Base-by-base conservation (phyloP, 1,284 basidiomycete genomes). In the Ustilago xerochloae region DNA sequence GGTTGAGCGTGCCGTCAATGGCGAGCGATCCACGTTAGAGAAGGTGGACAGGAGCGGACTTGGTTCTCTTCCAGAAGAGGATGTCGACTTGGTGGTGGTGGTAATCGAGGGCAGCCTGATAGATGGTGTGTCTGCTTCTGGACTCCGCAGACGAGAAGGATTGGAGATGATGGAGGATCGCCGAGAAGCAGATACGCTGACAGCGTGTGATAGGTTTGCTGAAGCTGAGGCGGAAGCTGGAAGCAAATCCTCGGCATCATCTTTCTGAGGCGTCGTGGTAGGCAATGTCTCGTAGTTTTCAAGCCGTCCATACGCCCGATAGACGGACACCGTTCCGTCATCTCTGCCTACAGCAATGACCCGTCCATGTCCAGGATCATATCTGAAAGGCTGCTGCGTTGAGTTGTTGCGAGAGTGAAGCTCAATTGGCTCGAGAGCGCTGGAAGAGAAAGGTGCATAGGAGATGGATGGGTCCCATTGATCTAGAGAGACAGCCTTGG, bases 391-490 rank as follows among this genome's bases (percentile, higher is more conserved):
- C 9, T 46, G 16, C 20, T 30, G 6, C 13, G 10, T 20, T 41
- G 38, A 46, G 4, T 33, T 18, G n/a, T 1, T 15, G 12, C 15
- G 35, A 24, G 15, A 6, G 6, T 26, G 1, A 4, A 57, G 41
- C 6, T 35, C 26, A 15, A 55, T 36, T 15, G 62, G 63, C 13
- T 43, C 16, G 28, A 68, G 38, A 22, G 48, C 63, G 22, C 45
- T 67, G 13, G 61, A 50, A 16, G 58, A 33, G 57, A 45, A 73
- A 2, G 70, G 70, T 29, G 64, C 54, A n/a, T 63, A 68, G 3
- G 70, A 73, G 22, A 73, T 63, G 9, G 70, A 67, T 5, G 63
- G 57, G n/a, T 73, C 70, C 64, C 70, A 73, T 16, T 55, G 61
- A 29, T 73, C 64, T 43, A 68, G n/a, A 2, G 57, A 56, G 12